phyloP scores from a whole-genome alignment of 495 filamentous ascomycete species.

The Penicillium samsonianum region DNA sequence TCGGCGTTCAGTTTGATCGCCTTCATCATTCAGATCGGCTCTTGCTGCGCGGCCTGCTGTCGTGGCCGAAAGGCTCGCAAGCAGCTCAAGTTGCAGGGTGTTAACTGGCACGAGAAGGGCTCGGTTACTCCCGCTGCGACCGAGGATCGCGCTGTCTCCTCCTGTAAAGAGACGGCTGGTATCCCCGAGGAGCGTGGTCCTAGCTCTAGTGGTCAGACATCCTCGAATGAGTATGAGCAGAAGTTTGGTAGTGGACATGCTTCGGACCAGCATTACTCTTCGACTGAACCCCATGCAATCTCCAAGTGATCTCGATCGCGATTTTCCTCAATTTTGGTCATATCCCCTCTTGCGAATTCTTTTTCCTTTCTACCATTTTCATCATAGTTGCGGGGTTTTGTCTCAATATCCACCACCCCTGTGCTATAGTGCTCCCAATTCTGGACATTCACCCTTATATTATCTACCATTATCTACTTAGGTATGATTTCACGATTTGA shows the following conservation, averaged over 20 bases:
- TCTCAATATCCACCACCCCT: not conserved
- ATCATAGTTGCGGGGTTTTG: not conserved
- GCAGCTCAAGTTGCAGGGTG: slow-evolving; percentile 34
- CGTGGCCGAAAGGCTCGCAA: slow-evolving; percentile 46
- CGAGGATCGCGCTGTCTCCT: slow-evolving; percentile 5
- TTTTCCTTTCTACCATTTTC: not conserved
- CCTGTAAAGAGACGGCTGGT: not conserved
- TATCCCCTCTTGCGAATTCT: not conserved
- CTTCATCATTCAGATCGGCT: slow-evolving; percentile 68
- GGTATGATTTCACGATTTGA: slow-evolving; percentile 6
- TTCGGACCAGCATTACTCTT: not conserved
- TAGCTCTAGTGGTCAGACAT: not conserved
- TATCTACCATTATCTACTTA: not conserved
- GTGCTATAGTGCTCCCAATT: slow-evolving; percentile 1
- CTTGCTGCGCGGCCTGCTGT: slow-evolving; percentile 63
- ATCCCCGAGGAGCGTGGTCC: not conserved
- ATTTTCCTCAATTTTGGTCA: not conserved
- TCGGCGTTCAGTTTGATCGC: slow-evolving; percentile 63
- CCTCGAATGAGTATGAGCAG: slow-evolving; percentile 4
- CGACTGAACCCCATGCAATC: slow-evolving; percentile 10
- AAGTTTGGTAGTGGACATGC: not conserved
- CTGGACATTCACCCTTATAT: slow-evolving; percentile 7
- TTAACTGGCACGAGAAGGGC: slow-evolving; percentile 25
- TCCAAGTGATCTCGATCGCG: not conserved
- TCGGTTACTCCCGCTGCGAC: not conserved